Conservation (phyloP, 805 yeast genomes). For the Lachancea meyersii region DNA sequence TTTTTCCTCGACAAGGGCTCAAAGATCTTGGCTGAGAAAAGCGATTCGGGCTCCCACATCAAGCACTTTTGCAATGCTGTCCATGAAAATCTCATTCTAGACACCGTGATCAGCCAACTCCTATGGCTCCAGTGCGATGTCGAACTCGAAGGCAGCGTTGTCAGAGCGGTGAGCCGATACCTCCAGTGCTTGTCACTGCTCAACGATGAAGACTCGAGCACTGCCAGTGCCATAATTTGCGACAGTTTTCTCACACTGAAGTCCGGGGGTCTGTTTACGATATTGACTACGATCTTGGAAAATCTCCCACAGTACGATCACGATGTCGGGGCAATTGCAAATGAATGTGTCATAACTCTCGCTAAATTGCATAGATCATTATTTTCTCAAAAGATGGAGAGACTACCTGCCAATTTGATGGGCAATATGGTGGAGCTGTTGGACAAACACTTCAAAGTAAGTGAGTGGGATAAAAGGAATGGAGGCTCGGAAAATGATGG, state of each 20-base stretch:
- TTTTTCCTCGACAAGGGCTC: slow-evolving; percentile 5
- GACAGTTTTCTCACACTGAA: slow-evolving; percentile 4
- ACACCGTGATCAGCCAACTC: neutral
- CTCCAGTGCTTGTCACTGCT: neutral
- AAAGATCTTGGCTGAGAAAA: neutral
- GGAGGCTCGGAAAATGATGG: slow-evolving; percentile 11
- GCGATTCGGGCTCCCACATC: neutral
- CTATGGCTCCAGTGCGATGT: slow-evolving; percentile 4
- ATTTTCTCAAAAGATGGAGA: slow-evolving; percentile 10
- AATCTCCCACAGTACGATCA: neutral
- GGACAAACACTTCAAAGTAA: slow-evolving; percentile 12
- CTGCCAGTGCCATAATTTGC: neutral
- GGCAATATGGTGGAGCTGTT: slow-evolving; percentile 11
- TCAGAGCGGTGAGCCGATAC: neutral
- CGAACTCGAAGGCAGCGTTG: neutral
- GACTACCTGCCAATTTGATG: slow-evolving; percentile 12
- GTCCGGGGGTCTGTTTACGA: slow-evolving; percentile 5
- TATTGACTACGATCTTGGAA: slow-evolving; percentile 5
- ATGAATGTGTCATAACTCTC: slow-evolving; percentile 4
- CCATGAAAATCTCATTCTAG: neutral
- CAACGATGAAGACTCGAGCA: neutral
- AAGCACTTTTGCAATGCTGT: slow-evolving; percentile 4
- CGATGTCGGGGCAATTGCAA: neutral
- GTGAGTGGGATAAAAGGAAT: slow-evolving; percentile 4
- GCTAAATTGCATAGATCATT: slow-evolving; percentile 12